Evolutionary conservation across 2,329 filamentous ascomycete genomes (phyloP).

Genomic region (Botrytis pseudocinerea): DNA sequence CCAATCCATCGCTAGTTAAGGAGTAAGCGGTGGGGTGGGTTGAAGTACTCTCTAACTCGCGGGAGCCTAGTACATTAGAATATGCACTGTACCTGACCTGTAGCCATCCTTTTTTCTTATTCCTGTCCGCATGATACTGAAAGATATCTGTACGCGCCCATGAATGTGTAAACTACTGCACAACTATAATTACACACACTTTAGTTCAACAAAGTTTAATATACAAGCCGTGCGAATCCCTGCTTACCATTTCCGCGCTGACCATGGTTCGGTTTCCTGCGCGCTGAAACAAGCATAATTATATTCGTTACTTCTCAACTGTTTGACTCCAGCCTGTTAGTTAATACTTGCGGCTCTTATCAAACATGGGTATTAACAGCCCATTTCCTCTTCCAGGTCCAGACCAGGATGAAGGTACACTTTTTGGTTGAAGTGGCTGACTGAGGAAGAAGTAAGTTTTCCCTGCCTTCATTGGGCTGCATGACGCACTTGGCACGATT

Average conservation of each 20-base stretch:
- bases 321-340: background rate
- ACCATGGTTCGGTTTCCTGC: constrained; percentile 10
- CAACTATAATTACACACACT: constrained; percentile 18
- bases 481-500: constrained; percentile 14
- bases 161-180: background rate
- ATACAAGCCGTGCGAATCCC: constrained; percentile 13
- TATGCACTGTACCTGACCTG: background rate
- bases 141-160: background rate
- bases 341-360: constrained; percentile 7
- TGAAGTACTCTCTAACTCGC: background rate
- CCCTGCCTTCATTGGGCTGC: background rate
- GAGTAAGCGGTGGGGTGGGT: background rate
- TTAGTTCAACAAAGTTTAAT: constrained; percentile 20
- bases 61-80: background rate
- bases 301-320: background rate
- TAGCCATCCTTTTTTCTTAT: background rate
- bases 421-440: constrained; percentile 21
- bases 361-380: background rate
- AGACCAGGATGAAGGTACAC: background rate
- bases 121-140: background rate
- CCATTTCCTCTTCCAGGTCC: constrained; percentile 14
- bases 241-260: constrained; percentile 18
- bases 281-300: constrained; percentile 6
- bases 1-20: constrained; percentile 14
- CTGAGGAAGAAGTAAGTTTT: constrained; percentile 16